phyloP scores from a whole-genome alignment of 2,329 filamentous ascomycete genomes.

The Xylaria sp. region DNA sequence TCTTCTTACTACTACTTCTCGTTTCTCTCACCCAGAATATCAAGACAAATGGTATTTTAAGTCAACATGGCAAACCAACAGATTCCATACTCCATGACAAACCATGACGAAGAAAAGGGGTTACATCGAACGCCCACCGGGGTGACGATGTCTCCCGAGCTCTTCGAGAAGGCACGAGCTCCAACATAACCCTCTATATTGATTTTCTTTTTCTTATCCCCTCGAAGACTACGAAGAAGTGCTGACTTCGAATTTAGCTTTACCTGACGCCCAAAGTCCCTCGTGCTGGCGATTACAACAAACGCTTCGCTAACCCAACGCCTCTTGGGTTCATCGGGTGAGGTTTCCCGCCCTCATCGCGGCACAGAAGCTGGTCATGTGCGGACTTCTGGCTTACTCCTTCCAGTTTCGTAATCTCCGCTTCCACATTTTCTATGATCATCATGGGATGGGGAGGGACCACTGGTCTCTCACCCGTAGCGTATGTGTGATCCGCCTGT shows the following conservation, averaged over 20 bases:
- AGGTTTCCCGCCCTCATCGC: slow-evolving; percentile 26
- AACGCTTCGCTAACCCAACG: slow-evolving; percentile 53
- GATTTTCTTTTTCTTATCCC: not conserved
- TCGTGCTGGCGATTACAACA: slow-evolving; percentile 51
- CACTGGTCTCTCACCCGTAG: slow-evolving; percentile 49
- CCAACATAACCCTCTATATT: not conserved
- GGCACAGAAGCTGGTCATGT: not conserved
- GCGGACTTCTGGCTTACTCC: not conserved
- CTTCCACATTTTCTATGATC: slow-evolving; percentile 53
- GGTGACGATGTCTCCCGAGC: slow-evolving; percentile 55
- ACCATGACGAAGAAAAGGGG: slow-evolving; percentile 52
- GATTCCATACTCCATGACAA: slow-evolving; percentile 29
- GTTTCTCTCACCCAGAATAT: not conserved
- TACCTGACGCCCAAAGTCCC: slow-evolving; percentile 54
- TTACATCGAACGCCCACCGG: slow-evolving; percentile 50
- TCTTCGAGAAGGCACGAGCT: slow-evolving; percentile 51
- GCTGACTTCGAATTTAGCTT: slow-evolving; percentile 43
- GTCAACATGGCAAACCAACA: slow-evolving; percentile 33
- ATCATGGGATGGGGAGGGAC: slow-evolving; percentile 55
- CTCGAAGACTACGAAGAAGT: no score
- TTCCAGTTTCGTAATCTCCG: slow-evolving; percentile 53
- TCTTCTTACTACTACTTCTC: not conserved
- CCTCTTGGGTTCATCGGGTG: slow-evolving; percentile 54
- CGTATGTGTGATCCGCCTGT: slow-evolving; percentile 45
- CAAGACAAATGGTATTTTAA: not conserved